phyloP scores from a whole-genome alignment of 2,329 filamentous ascomycete species.

The Cadophora luteo-olivacea region DNA sequence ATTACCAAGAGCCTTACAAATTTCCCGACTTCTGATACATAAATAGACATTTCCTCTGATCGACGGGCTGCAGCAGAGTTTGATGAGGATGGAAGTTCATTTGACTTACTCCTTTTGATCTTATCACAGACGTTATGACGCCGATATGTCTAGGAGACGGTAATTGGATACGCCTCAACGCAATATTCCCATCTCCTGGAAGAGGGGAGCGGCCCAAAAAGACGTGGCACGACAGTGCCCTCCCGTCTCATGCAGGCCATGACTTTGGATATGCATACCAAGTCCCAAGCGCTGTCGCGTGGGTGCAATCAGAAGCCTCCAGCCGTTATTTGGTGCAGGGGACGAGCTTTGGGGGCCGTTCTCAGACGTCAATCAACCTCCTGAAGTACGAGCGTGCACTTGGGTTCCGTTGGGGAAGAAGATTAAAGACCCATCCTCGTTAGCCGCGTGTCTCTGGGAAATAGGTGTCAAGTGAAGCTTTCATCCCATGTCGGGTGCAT shows the following conservation, averaged over 20 bases:
- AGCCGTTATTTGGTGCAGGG: background rate
- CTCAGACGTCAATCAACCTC: background rate
- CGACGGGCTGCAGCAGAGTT: background rate
- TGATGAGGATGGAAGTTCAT: background rate
- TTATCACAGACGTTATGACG: slow-evolving; percentile 11
- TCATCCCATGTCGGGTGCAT: background rate
- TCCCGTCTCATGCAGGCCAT: background rate
- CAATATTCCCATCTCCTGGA: slow-evolving; percentile 11
- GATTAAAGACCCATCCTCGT: background rate
- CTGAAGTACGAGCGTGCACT: background rate
- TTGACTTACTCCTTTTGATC: background rate
- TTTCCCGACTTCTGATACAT: slow-evolving; percentile 15
- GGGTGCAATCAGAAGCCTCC: slow-evolving; percentile 17
- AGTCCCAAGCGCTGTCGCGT: slow-evolving; percentile 1
- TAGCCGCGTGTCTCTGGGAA: background rate
- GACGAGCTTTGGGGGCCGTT: background rate
- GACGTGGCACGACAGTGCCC: slow-evolving; percentile 19
- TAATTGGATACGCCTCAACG: slow-evolving; percentile 16
- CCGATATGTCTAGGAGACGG: background rate
- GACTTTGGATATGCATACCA: background rate
- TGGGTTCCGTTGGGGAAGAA: background rate
- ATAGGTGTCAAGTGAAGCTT: background rate
- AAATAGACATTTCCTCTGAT: slow-evolving; percentile 24
- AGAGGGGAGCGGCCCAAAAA: background rate
- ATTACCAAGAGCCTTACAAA: slow-evolving; percentile 32